Evolutionary conservation across 345 rosid genomes (phyloP).

Genomic region (Citrus cavaleriei): DNA sequence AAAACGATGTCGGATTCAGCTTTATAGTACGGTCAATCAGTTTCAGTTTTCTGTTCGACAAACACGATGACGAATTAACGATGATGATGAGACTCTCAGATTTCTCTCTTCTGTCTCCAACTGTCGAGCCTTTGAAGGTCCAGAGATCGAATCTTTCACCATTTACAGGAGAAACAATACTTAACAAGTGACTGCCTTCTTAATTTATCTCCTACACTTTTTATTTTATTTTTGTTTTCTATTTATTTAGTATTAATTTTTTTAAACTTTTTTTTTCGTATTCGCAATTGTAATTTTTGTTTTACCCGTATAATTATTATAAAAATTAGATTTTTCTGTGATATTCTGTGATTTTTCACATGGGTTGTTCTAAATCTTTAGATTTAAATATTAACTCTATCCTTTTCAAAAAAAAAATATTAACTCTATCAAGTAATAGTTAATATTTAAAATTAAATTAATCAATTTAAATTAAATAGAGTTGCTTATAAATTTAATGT

Average conservation of each 20-base stretch:
- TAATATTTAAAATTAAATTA: too few species aligned
- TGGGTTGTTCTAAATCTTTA: too few species aligned
- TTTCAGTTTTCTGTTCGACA: slow-evolving; percentile 1
- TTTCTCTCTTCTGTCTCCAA: slow-evolving; percentile 7
- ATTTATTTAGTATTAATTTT: neutral
- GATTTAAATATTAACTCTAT: too few species aligned
- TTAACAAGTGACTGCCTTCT: neutral
- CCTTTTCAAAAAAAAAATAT: too few species aligned
- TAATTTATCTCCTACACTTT: neutral
- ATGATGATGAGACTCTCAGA: slow-evolving; percentile 10
- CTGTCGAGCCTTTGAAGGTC: slow-evolving; percentile 1
- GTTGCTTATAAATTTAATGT: too few species aligned
- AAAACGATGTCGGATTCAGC: slow-evolving; percentile 2
- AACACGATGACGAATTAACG: slow-evolving; percentile 5
- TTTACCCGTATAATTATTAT: neutral
- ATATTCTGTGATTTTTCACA: too few species aligned
- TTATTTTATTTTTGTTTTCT: neutral
- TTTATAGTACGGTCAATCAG: neutral
- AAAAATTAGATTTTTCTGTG: too few species aligned
- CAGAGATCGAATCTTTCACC: slow-evolving; percentile 26
- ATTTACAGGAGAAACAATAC: neutral
- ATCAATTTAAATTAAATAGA: too few species aligned
- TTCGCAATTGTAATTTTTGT: neutral
- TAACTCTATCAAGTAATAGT: too few species aligned
- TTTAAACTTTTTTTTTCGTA: neutral